Conservation (phyloP, 495 filamentous ascomycete genomes). For the Durotheca rogersii region DNA sequence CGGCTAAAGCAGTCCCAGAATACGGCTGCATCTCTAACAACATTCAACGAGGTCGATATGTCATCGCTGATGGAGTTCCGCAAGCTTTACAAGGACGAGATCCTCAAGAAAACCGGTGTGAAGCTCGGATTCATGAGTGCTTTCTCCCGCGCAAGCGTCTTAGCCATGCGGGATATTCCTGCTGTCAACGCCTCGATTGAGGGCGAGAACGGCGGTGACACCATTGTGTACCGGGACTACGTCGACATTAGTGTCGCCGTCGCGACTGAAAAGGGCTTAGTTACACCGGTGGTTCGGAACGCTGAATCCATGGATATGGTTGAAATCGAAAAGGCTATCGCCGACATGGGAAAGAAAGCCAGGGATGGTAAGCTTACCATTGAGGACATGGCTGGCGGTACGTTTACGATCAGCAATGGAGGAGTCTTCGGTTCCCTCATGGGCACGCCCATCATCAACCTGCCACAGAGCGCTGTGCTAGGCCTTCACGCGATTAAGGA, state of each 20-base stretch:
- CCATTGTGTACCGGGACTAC: conserved; percentile 96
- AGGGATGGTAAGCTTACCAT: conserved; percentile 96
- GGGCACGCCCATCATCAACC: conserved; percentile 99
- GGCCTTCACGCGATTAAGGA: conserved; percentile 99
- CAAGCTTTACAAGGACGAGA: conserved; percentile 92
- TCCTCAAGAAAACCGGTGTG: conserved; percentile 92
- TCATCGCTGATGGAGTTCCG: conserved; percentile 96
- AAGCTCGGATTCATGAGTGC: conserved; percentile 99
- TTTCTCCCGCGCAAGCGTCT: conserved; percentile 85
- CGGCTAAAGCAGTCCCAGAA: conserved; percentile 99
- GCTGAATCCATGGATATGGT: conserved; percentile 84
- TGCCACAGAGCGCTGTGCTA: conserved; percentile 92
- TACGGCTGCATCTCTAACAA: conserved; percentile 94
- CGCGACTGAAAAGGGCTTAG: conserved; percentile 94
- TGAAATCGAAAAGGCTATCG: conserved; percentile 87
- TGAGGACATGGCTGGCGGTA: conserved; percentile 98
- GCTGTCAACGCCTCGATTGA: conserved; percentile 98
- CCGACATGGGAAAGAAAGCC: conserved; percentile 95
- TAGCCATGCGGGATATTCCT: conserved; percentile 92
- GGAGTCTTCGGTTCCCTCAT: conserved; percentile 72
- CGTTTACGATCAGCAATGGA: conserved; percentile 97
- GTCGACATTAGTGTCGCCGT: conserved; percentile 98
- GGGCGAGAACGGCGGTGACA: conserved; percentile 90
- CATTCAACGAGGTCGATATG: conserved; percentile 99
- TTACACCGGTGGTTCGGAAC: conserved; percentile 95